A percentile compares a stretch with the other conserved stretches of the same genome.
Conservation (phyloP, 495 filamentous ascomycete species). For the Aspergillus sclerotioniger region DNA sequence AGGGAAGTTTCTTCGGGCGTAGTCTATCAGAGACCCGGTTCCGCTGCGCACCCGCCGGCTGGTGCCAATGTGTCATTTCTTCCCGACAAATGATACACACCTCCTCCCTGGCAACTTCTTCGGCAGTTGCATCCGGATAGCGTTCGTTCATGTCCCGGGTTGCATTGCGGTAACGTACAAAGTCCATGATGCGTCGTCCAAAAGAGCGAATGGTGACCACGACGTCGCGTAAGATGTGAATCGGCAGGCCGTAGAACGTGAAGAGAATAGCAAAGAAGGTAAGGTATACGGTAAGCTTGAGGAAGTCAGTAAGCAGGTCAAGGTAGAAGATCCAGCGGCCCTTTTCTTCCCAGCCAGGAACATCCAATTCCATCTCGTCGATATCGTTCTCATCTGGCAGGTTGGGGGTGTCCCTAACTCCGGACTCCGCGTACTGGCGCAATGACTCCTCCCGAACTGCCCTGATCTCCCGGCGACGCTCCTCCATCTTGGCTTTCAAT, state of each 20-base stretch:
- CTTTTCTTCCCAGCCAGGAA: conserved; percentile 95
- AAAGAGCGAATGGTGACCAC: conserved; percentile 92
- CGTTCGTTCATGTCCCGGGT: conserved; percentile 86
- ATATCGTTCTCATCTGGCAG: conserved; percentile 71
- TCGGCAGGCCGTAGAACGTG: conserved; percentile 89
- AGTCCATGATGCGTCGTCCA: conserved; percentile 79
- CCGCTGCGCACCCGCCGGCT: conserved; percentile 36
- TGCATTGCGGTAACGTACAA: conserved; percentile 83
- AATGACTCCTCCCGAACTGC: conserved; percentile 57
- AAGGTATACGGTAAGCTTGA: conserved; percentile 84
- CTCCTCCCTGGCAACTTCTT: conserved; percentile 81
- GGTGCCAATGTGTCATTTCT: conserved; percentile 78
- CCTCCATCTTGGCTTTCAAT: conserved; percentile 60
- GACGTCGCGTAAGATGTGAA: conserved; percentile 94
- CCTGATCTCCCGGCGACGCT: conserved; percentile 63
- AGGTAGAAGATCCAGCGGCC: conserved; percentile 89
- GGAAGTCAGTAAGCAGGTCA: conserved; percentile 84
- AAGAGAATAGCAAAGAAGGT: conserved; percentile 92
- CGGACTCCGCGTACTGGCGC: conserved; percentile 38
- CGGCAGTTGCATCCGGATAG: conserved; percentile 87
- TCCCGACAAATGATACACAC: conserved; percentile 98
- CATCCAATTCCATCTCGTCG: conserved; percentile 90
- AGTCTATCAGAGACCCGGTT: conserved; percentile 68
- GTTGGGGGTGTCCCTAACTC: conserved; percentile 30
- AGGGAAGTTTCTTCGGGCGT: conserved; percentile 92